phyloP scores from a whole-genome alignment of 2,329 filamentous ascomycete species.

The Gliomastix tumulicola region DNA sequence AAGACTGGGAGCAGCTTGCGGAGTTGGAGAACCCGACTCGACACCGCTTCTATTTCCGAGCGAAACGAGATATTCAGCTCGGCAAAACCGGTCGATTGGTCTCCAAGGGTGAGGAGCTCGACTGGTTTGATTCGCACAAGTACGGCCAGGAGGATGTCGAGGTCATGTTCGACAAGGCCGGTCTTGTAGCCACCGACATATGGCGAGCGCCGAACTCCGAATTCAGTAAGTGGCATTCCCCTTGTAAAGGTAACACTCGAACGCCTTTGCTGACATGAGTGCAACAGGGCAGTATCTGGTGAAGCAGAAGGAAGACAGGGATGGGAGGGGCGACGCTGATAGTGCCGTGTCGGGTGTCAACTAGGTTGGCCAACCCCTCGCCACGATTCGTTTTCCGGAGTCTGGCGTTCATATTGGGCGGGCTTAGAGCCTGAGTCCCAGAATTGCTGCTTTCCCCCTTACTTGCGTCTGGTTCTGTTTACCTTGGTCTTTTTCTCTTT shows the following conservation, averaged over 20 bases:
- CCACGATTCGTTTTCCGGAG: not conserved
- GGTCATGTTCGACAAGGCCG: slow-evolving; percentile 30
- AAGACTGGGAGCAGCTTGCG: slow-evolving; percentile 29
- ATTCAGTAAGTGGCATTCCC: slow-evolving; percentile 21
- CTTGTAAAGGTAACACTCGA: too few species aligned
- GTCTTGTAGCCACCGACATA: slow-evolving; percentile 23
- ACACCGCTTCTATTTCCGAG: slow-evolving; percentile 30
- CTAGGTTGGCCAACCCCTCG: too few species aligned
- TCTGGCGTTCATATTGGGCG: too few species aligned
- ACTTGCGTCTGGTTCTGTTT: too few species aligned
- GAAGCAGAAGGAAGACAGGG: slow-evolving; percentile 17
- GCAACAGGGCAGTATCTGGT: slow-evolving; percentile 29
- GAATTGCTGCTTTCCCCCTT: too few species aligned
- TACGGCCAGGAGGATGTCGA: slow-evolving; percentile 25
- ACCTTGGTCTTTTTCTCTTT: not conserved
- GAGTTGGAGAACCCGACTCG: slow-evolving; percentile 27
- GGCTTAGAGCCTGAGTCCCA: too few species aligned
- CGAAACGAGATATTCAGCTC: slow-evolving; percentile 22
- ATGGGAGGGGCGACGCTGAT: slow-evolving; percentile 25
- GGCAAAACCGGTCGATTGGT: slow-evolving; percentile 15
- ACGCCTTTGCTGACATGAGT: slow-evolving; percentile 2
- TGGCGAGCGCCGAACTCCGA: slow-evolving; percentile 29
- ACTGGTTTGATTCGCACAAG: slow-evolving; percentile 37
- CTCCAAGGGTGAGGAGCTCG: slow-evolving; percentile 23
- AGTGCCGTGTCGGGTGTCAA: slow-evolving; percentile 24